Evolutionary conservation across 139 green algal species (phyloP).

Genomic region (Volvox reticuliferus): DNA sequence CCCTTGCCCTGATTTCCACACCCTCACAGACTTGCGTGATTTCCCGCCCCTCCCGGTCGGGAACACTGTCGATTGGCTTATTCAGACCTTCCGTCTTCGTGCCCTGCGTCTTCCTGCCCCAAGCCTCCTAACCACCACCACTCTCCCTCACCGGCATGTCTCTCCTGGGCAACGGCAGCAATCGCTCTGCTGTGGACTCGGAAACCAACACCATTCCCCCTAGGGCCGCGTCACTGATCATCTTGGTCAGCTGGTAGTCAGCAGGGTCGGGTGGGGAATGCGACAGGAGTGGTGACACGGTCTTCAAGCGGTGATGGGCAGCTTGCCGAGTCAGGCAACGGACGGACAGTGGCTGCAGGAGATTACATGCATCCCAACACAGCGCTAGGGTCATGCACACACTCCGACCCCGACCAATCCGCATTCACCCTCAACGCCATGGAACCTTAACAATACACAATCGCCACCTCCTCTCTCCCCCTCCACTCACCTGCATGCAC

Average conservation of each 20-base stretch:
- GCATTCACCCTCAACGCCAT: no score
- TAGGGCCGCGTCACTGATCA: slow-evolving; percentile 34
- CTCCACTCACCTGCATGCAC: slow-evolving; percentile 34
- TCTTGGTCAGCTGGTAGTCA: slow-evolving; percentile 33
- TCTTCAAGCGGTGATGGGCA: not conserved
- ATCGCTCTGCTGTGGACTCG: not conserved
- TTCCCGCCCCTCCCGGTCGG: no score
- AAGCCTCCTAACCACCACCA: not conserved
- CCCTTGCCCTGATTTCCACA: no score
- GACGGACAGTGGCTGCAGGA: not conserved
- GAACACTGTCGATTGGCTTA: no score
- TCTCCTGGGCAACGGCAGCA: slow-evolving; percentile 35
- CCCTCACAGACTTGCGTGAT: no score
- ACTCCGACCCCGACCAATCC: not conserved
- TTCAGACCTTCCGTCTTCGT: no score
- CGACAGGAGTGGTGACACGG: no score
- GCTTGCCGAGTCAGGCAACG: not conserved
- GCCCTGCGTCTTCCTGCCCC: no score
- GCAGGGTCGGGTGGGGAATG: no score
- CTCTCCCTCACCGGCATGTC: slow-evolving; percentile 26
- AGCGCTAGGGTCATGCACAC: no score
- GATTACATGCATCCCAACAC: no score
- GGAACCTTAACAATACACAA: no score
- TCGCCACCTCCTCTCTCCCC: not conserved
- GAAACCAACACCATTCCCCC: slow-evolving; percentile 39